Evolutionary conservation across 139 green algal genomes (phyloP).

Genomic region (Volvox africanus): DNA sequence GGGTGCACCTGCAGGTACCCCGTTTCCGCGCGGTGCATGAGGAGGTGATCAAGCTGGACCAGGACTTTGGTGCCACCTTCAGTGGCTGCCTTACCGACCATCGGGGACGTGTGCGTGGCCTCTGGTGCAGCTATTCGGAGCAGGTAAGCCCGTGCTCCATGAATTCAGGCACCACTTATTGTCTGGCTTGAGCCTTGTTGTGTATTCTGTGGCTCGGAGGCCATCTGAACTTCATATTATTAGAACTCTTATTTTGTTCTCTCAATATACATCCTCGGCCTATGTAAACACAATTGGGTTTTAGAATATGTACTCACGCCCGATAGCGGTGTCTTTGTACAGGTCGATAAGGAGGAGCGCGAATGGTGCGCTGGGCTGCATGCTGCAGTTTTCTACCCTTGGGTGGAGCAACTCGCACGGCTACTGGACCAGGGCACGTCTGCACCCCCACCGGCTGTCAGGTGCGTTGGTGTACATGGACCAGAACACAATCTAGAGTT

Average conservation of each 20-base stretch:
- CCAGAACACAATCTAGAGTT: too few species aligned
- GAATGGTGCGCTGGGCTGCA: slow-evolving; percentile 84
- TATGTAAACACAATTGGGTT: too few species aligned
- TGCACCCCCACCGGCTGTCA: slow-evolving; percentile 56
- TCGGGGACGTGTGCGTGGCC: slow-evolving; percentile 73
- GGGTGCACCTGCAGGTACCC: slow-evolving; percentile 17
- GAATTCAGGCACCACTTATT: too few species aligned
- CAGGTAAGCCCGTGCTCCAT: slow-evolving; percentile 57
- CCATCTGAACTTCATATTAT: too few species aligned
- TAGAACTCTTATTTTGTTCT: too few species aligned
- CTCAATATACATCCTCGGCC: too few species aligned
- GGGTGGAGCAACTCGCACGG: slow-evolving; percentile 66
- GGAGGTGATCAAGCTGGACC: slow-evolving; percentile 92
- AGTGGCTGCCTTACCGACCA: slow-evolving; percentile 85
- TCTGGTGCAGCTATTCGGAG: slow-evolving; percentile 89
- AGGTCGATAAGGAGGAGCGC: slow-evolving; percentile 76
- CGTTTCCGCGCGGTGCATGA: slow-evolving; percentile 89
- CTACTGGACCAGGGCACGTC: slow-evolving; percentile 32
- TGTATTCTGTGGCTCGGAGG: too few species aligned
- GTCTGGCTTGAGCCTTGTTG: too few species aligned
- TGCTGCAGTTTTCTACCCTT: slow-evolving; percentile 71
- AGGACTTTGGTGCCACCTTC: slow-evolving; percentile 91
- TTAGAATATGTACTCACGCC: too few species aligned
- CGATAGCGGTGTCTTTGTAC: not conserved
- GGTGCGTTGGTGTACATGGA: slow-evolving; percentile 30